Conservation (phyloP, 2,329 filamentous ascomycete species). For the Annulohypoxylon truncatum region DNA sequence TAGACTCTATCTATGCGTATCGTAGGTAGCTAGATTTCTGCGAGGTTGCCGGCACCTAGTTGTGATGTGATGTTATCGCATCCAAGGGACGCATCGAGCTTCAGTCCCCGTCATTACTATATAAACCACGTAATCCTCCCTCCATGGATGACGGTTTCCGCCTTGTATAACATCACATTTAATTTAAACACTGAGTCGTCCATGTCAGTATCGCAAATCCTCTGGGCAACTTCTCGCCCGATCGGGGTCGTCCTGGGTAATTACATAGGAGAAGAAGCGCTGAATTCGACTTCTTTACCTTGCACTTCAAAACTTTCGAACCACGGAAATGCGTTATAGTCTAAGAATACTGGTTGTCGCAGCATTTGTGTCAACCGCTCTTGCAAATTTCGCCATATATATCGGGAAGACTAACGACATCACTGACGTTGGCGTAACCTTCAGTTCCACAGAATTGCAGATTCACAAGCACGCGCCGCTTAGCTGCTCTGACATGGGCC, state of each 20-base stretch:
- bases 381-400: constrained; percentile 33
- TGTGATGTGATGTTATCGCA: neutral
- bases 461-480: constrained; percentile 31
- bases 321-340: constrained; percentile 7
- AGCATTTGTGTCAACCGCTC: neutral
- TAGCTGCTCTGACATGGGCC: constrained; percentile 29
- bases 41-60: neutral
- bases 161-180: neutral
- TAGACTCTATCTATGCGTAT: neutral
- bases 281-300: neutral
- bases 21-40: neutral
- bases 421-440: constrained; percentile 26
- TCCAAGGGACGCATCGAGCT: neutral
- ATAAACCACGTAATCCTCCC: neutral
- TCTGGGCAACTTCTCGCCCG: constrained; percentile 9
- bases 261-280: neutral
- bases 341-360: neutral
- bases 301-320: too few relatives aligned
- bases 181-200: neutral
- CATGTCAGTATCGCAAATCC: neutral
- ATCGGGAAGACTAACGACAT: constrained; percentile 34
- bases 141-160: neutral
- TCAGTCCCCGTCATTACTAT: constrained; percentile 5
- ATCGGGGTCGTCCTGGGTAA: constrained; percentile 6
- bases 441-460: constrained; percentile 29